phyloP scores from a whole-genome alignment of 257 asterid genomes.

The Fraxinus pennsylvanica region DNA sequence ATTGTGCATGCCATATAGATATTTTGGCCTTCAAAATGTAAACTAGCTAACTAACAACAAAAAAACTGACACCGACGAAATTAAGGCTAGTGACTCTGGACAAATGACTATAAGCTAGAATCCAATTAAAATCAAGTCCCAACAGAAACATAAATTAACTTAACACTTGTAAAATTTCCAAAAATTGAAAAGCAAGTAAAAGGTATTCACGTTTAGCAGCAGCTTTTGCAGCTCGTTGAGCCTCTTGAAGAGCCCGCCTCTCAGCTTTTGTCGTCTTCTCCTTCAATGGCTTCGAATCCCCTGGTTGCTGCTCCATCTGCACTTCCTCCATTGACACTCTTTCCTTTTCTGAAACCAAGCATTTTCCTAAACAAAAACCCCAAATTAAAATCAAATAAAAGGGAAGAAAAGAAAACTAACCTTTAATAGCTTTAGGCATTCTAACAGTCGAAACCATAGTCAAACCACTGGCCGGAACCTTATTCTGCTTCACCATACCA shows the following conservation, averaged over 20 bases:
- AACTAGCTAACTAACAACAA: neutral
- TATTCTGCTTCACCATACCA: slow-evolving; percentile 51
- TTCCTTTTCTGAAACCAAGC: slow-evolving; percentile 43
- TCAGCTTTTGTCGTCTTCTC: slow-evolving; percentile 90
- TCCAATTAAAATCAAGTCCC: slow-evolving; percentile 5
- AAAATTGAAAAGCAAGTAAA: neutral
- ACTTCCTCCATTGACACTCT: slow-evolving; percentile 47
- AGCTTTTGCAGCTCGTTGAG: slow-evolving; percentile 91
- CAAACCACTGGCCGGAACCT: slow-evolving; percentile 33
- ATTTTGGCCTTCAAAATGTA: neutral
- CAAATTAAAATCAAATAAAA: neutral
- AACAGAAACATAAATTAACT: neutral
- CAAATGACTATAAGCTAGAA: neutral
- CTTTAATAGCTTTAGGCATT: slow-evolving; percentile 39
- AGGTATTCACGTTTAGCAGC: slow-evolving; percentile 64
- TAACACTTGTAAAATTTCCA: neutral
- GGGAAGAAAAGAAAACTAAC: slow-evolving; percentile 26
- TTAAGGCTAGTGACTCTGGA: neutral
- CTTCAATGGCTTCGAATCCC: slow-evolving; percentile 54
- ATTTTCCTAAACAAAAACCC: neutral
- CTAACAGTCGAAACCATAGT: slow-evolving; percentile 43
- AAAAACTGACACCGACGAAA: neutral
- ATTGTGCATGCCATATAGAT: neutral
- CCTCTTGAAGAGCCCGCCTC: slow-evolving; percentile 93
- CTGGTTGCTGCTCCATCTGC: slow-evolving; percentile 49